Conservation (phyloP, 225 moss, liverwort and hornwort genomes). For the Polytrichum formosum region DNA sequence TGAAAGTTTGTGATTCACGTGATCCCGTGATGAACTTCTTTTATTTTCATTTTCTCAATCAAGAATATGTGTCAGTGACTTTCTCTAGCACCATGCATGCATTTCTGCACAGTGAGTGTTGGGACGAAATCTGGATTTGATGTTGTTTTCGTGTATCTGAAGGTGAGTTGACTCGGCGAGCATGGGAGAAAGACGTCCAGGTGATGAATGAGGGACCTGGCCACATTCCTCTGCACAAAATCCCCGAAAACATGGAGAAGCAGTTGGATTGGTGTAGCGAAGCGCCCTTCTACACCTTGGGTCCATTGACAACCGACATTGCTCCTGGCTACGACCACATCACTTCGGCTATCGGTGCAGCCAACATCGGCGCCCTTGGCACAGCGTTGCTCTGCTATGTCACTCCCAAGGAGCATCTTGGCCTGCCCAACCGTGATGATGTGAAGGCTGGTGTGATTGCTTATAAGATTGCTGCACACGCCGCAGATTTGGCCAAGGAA, state of each 20-base stretch:
- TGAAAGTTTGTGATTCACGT: no score
- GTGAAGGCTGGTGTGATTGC: conserved; percentile 93
- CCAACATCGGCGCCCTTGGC: conserved; percentile 89
- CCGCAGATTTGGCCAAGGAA: conserved; percentile 86
- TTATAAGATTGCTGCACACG: conserved; percentile 92
- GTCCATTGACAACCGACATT: conserved; percentile 85
- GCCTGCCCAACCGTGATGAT: conserved; percentile 88
- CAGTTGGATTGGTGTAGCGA: conserved; percentile 95
- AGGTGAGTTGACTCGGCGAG: conserved; percentile 85
- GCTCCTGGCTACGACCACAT: conserved; percentile 99
- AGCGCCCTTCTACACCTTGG: conserved; percentile 94
- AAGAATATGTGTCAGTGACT: not conserved
- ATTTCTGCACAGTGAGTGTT: not conserved
- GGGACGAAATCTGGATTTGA: not conserved
- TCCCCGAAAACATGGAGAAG: conserved; percentile 96
- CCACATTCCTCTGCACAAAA: conserved; percentile 88
- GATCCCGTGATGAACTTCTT: not conserved
- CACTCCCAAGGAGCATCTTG: conserved; percentile 94
- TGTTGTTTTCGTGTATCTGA: not conserved
- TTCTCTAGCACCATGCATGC: not conserved
- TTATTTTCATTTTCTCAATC: not conserved
- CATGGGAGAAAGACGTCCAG: conserved; percentile 97
- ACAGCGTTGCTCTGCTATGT: conserved; percentile 92
- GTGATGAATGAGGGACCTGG: conserved; percentile 99
- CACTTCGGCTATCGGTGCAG: conserved; percentile 93